Evolutionary conservation across 1,284 basidiomycete species (phyloP).

Genomic region (Apiotrichum gamsii): DNA sequence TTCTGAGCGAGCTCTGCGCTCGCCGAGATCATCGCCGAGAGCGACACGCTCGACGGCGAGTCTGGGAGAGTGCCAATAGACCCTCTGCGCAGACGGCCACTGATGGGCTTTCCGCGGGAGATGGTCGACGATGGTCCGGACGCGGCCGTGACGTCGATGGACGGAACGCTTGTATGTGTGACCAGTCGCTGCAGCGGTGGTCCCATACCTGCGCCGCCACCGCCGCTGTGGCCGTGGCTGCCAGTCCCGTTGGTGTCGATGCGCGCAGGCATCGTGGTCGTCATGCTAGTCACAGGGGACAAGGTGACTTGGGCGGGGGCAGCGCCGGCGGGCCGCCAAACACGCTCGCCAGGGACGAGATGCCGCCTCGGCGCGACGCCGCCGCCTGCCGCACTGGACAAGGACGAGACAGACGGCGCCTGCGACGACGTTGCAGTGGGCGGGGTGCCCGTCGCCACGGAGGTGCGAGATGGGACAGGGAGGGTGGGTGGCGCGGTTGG

Average conservation of each 20-base stretch:
- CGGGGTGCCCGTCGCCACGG: constrained; percentile 9
- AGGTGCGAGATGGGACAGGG: not conserved
- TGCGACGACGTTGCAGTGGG: constrained; percentile 6
- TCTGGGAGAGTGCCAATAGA: constrained; percentile 43
- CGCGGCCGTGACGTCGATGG: constrained; percentile 9
- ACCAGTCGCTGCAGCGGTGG: not conserved
- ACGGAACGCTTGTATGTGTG: not conserved
- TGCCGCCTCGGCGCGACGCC: constrained; percentile 6
- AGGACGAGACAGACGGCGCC: constrained; percentile 16
- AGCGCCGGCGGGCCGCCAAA: constrained; percentile 37
- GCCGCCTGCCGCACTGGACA: not conserved
- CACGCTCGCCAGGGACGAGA: constrained; percentile 23
- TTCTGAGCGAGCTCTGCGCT: constrained; percentile 40
- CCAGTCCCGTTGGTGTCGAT: not conserved
- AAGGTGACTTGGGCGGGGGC: constrained; percentile 41
- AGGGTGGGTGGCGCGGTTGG: not conserved
- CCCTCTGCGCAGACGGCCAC: constrained; percentile 27
- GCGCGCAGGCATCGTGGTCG: constrained; percentile 27
- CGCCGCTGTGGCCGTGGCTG: no score
- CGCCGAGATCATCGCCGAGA: constrained; percentile 38
- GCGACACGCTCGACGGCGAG: constrained; percentile 40
- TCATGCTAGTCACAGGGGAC: constrained; percentile 40
- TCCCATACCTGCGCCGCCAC: not conserved
- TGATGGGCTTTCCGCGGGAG: constrained; percentile 1
- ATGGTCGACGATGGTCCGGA: not conserved